Base-by-base conservation (phyloP, 169 alveolate species). In the Besnoitia besnoiti region DNA sequence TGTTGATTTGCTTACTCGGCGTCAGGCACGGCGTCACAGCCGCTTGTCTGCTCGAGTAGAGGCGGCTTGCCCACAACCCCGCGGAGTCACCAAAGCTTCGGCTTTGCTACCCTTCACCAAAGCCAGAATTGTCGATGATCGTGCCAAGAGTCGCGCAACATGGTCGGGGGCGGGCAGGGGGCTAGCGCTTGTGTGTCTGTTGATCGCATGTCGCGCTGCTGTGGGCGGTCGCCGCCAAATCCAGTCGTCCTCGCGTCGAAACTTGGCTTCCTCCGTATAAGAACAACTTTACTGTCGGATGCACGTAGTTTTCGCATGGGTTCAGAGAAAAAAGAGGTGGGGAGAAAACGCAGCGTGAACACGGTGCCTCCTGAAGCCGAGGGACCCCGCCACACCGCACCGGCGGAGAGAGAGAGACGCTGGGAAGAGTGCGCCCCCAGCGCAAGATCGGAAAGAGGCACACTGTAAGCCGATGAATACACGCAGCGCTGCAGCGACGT, bases 321-420 rank as follows among this genome's bases (percentile, higher is more conserved):
- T 55, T 21, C 67, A 49, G 59, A 49, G 59, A 55, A 55, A n/a
- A 55, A 19, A 55, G 12, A 55, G 33, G 12, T 55, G 67, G 67
- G 67, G 67, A 21, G 27, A 19, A 55, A 10, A 55, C 7, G 67
- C 24, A 0, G 16, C 30, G 27, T 55, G 67, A 8, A 5, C 27
- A 16, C 67, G 27, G 67, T n/a, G 67, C 4, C 30, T 55, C 67
- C 67, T n/a, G 5, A 7, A 16, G 59, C 24, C 30, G 67, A 55
- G 67, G 67, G 12, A 0, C 67, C 67, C 12, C 16, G 7, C 59
- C 67, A 19, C 67, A 55, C n/a, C n/a, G n/a, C 67, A 55, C 67
- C 30, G 30, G 67, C 67, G 67, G 67, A 55, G 67, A n/a, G 67
- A 55, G 67, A n/a, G 67, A 55, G 67, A 55, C 67, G 67, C 67